phyloP scores from a whole-genome alignment of 768 basidiomycete genomes.

The Rubroboletus pulcherrimus region DNA sequence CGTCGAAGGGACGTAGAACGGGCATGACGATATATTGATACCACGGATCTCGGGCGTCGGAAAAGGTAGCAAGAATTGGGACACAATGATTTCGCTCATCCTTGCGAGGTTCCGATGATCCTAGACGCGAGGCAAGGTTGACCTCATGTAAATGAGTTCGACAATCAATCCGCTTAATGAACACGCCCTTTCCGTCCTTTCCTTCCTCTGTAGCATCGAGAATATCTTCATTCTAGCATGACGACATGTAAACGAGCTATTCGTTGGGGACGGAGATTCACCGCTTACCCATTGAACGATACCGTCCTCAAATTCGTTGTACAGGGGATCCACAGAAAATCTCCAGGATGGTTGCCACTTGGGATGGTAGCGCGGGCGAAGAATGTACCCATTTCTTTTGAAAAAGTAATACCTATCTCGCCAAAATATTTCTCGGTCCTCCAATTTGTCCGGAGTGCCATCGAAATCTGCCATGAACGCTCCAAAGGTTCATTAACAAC shows the following conservation, averaged over 20 bases:
- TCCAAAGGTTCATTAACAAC: background rate
- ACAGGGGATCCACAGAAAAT: background rate
- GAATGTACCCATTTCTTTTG: background rate
- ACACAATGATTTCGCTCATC: no score
- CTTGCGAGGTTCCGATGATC: no score
- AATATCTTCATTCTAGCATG: no score
- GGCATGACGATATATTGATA: no score
- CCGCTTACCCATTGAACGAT: conserved; percentile 2
- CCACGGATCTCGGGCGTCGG: no score
- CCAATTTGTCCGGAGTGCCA: background rate
- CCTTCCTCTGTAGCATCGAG: no score
- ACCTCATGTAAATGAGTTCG: no score
- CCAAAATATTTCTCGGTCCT: background rate
- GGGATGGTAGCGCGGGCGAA: background rate
- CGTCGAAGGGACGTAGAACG: no score
- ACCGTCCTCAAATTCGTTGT: background rate
- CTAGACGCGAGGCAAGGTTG: no score
- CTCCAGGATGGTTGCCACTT: conserved; percentile 14
- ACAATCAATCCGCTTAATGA: no score
- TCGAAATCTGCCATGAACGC: background rate
- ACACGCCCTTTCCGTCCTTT: no score
- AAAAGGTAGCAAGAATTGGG: no score
- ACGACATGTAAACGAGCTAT: fast-evolving
- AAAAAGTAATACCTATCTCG: background rate
- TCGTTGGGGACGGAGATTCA: background rate